A percentile compares a stretch with the other conserved stretches of the same genome.
These are phyloP conservation scores for Microdochium paspali DNA, from an alignment of 2,329 filamentous ascomycete species.

Conservation along the genomic window DNA sequence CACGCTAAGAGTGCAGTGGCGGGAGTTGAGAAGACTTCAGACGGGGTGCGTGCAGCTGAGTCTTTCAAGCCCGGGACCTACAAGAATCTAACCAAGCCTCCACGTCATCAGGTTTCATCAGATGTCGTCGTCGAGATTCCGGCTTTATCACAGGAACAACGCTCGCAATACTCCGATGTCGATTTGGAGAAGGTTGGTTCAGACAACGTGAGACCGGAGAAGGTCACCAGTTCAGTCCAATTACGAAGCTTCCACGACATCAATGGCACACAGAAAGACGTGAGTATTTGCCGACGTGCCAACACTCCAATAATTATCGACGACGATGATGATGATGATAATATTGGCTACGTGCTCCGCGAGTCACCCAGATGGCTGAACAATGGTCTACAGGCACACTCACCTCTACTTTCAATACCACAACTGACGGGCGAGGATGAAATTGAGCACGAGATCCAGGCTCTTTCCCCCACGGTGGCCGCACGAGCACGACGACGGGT, in stretches of 20 bases:
- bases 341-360: slow-evolving; percentile 10
- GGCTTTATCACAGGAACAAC: slow-evolving; percentile 4
- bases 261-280: slow-evolving; percentile 4
- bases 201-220: too few relatives aligned
- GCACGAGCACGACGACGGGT: neutral
- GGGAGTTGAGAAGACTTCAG: neutral
- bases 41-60: neutral
- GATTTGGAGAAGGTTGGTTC: neutral
- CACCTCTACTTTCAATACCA: neutral
- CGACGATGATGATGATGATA: neutral
- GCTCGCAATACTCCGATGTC: slow-evolving; percentile 3
- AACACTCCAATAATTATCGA: neutral
- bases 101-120: neutral
- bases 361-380: slow-evolving; percentile 12
- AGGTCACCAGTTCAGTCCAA: neutral
- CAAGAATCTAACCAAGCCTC: neutral
- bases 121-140: slow-evolving; percentile 8
- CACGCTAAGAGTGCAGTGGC: too few relatives aligned
- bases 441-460: neutral
- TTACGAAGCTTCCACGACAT: slow-evolving; percentile 10
- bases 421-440: neutral
- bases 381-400: neutral
- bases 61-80: neutral
- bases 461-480: neutral
- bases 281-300: neutral